Conservation (phyloP, 495 filamentous ascomycete genomes). For the Recurvomyces mirabilis region DNA sequence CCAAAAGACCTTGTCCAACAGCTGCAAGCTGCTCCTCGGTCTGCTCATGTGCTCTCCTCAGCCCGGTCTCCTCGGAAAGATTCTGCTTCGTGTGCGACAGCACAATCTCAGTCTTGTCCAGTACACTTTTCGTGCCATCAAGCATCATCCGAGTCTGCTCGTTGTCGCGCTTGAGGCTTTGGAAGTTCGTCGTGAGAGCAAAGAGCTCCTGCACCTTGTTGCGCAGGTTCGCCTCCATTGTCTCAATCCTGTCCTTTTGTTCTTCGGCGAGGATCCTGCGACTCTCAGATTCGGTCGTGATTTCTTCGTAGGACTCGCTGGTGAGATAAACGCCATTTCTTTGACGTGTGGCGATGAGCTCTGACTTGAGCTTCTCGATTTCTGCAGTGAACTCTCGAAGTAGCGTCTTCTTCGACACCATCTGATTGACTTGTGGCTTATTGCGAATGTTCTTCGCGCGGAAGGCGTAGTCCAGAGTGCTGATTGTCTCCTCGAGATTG, state of each 20-base stretch:
- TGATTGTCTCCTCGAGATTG: conserved; percentile 96
- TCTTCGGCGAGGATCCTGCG: conserved; percentile 86
- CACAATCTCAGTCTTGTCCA: conserved; percentile 78
- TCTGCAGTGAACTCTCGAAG: conserved; percentile 84
- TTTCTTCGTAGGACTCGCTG: conserved; percentile 70
- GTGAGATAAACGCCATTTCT: conserved; percentile 91
- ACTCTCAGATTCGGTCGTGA: conserved; percentile 83
- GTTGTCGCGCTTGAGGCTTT: conserved; percentile 72
- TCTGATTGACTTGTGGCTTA: conserved; percentile 87
- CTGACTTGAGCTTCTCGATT: conserved; percentile 86
- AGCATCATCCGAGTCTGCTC: conserved; percentile 60
- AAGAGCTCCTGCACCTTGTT: conserved; percentile 90
- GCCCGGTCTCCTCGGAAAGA: conserved; percentile 65
- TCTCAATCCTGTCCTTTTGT: conserved; percentile 81
- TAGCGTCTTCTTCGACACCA: conserved; percentile 82
- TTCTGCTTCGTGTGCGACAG: conserved; percentile 61
- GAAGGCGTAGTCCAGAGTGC: conserved; percentile 93
- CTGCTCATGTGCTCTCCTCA: conserved; percentile 73
- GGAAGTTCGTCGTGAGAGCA: conserved; percentile 70
- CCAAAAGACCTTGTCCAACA: conserved; percentile 63
- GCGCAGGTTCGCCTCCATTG: conserved; percentile 75
- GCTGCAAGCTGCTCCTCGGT: conserved; percentile 66
- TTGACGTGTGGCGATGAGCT: conserved; percentile 84
- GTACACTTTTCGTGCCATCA: conserved; percentile 63
- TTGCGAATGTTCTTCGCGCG: conserved; percentile 97